Evolutionary conservation across 1,284 basidiomycete genomes (phyloP), one percentile per base, ranked within the genome.

Genomic region (Cutaneotrichosporon mucoides): DNA sequence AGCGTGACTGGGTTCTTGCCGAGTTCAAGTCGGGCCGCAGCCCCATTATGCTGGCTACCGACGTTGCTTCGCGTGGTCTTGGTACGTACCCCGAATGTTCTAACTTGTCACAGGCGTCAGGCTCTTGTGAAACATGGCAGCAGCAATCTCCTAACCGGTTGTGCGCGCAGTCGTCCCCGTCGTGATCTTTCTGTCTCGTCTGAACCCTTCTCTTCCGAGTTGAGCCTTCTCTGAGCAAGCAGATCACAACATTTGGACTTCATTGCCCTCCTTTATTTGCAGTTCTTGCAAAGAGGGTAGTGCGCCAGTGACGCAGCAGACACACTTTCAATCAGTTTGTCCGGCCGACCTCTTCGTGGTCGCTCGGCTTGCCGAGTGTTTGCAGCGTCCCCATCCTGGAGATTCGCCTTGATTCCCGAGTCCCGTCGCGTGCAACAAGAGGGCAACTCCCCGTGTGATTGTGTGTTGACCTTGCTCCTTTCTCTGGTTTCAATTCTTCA

Each of bases 11-110:
- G 95, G 95, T 99, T 52, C 83, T 99, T 55, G 84, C 88, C 77
- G 96, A 99, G 81, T 99, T 99, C 85, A 98, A 98, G 83, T 89
- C 90, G 61, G 93, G 96, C 71, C 88, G 92, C 66, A 94, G 91
- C 61, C 96, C 96, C 11, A 98, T 99, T 79, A 85, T 99, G 80
- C 94, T 99, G 77, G 94, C 94, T 80, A 95, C 92, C 68, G 92
- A 94, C 76, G 91, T 99, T 71, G 95, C 95, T 66, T 97, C 93
- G 76, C 94, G 95, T 87, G 95, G 95, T 87, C 87, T 99, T 77
- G 95, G 95, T 99, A 89, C 83, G 94, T 96, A 75, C 53, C 34
- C 46, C 46, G n/a, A 33, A 24, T 33, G 40, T 53, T 47, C 51
- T 71, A 63, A 67, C 64, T 65, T 55, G 56, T 51, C 56, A 63